Conservation (phyloP, 2,329 filamentous ascomycete genomes). For the Verruconis gallopava region DNA sequence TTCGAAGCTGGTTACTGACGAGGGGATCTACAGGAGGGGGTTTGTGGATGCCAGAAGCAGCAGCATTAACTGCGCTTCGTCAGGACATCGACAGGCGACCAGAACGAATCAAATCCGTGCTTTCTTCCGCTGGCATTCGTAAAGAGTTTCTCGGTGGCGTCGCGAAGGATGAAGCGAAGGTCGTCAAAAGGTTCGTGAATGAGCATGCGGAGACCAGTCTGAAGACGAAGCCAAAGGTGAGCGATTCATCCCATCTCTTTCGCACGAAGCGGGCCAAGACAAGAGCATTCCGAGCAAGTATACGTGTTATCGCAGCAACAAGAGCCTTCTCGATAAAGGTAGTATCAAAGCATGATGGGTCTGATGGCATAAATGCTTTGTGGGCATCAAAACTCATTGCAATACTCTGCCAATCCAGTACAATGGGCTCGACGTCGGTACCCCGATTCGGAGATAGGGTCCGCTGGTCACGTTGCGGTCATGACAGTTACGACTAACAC, state of each 20-base stretch:
- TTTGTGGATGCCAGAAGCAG: conserved; percentile 64
- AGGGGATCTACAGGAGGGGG: conserved; percentile 48
- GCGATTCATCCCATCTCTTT: conserved; percentile 19
- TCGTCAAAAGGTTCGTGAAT: conserved; percentile 55
- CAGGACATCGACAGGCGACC: conserved; percentile 64
- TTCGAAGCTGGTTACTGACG: conserved; percentile 4
- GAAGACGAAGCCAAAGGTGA: conserved; percentile 75
- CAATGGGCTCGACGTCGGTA: no score
- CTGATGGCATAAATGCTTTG: no score
- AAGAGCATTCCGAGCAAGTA: no score
- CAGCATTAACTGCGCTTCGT: conserved; percentile 53
- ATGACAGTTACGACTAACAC: no score
- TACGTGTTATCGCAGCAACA: no score
- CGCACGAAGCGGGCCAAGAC: no score
- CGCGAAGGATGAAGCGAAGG: conserved; percentile 43
- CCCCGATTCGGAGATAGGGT: no score
- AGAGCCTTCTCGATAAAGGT: no score
- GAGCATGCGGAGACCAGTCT: conserved; percentile 60
- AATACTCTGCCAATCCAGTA: no score
- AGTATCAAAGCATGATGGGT: no score
- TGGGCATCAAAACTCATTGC: no score
- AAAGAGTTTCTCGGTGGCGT: conserved; percentile 50
- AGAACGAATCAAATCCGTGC: conserved; percentile 52
- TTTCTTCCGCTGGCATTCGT: conserved; percentile 49
- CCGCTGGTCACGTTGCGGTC: no score